Percentiles rank a stretch among this genome's conserved stretches.
Evolutionary conservation across 176 grass and related monocot species (phyloP).

Genomic region (Sorghum bicolor): Sorghum_bicolor_NCBIv3 NC_012874.2:63419001-63419500

Average conservation of each 20-base stretch:
- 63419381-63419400: not conserved
- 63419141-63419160: not conserved
- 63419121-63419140: not conserved
- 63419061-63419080: not conserved
- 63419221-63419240: not conserved
- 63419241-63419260: not conserved
- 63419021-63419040: not conserved
- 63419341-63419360: not conserved
- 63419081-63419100: not conserved
- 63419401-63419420: not conserved
- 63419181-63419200: not conserved
- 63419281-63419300: not conserved
- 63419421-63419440: not conserved
- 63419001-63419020: constrained; percentile 34
- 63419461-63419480: not conserved
- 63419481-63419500: not conserved
- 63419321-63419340: not conserved
- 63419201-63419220: not conserved
- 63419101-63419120: not conserved
- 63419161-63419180: not conserved
- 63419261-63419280: not conserved
- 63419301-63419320: not conserved
- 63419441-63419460: not conserved
- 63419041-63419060: not conserved
- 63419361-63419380: not conserved